A percentile compares a stretch with the other conserved stretches of the same genome.
Evolutionary conservation across 805 yeast species (phyloP).

Genomic region (Wickerhamiella siamensis): DNA sequence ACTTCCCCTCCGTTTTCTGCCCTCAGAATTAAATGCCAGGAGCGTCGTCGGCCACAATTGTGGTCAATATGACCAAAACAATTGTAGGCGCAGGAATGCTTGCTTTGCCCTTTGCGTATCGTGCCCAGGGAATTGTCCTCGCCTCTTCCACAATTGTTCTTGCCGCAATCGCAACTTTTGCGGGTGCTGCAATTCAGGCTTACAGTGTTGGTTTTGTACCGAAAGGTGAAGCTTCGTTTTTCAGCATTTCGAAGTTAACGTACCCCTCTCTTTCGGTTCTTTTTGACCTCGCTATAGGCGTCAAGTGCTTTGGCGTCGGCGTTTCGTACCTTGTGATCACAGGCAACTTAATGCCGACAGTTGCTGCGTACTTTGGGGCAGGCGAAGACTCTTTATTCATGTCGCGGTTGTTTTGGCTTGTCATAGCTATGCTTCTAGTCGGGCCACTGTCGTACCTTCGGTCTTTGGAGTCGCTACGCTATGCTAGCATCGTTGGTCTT

Average conservation of each 20-base stretch:
- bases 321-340: constrained; percentile 57
- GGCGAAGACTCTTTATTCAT: constrained; percentile 31
- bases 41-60: constrained; percentile 40
- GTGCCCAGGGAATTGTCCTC: constrained; percentile 44
- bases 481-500: constrained; percentile 72
- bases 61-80: constrained; percentile 54
- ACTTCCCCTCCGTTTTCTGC: too few species aligned
- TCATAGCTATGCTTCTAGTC: constrained; percentile 25
- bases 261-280: constrained; percentile 54
- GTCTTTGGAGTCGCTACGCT: constrained; percentile 67
- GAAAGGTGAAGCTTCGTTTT: constrained; percentile 51
- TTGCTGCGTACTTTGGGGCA: constrained; percentile 20
- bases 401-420: constrained; percentile 25
- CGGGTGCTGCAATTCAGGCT: constrained; percentile 32
- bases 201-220: constrained; percentile 31
- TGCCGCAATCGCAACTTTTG: constrained; percentile 52
- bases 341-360: constrained; percentile 59
- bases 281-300: constrained; percentile 59
- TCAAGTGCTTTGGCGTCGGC: constrained; percentile 74
- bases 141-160: constrained; percentile 41
- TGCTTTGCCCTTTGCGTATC: constrained; percentile 59
- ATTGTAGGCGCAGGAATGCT: constrained; percentile 67
- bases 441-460: constrained; percentile 58
- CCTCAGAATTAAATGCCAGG: constrained; percentile 3
- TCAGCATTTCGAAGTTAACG: constrained; percentile 49